phyloP scores from a whole-genome alignment of 2,329 filamentous ascomycete species.

The Aschersonia sp. region DNA sequence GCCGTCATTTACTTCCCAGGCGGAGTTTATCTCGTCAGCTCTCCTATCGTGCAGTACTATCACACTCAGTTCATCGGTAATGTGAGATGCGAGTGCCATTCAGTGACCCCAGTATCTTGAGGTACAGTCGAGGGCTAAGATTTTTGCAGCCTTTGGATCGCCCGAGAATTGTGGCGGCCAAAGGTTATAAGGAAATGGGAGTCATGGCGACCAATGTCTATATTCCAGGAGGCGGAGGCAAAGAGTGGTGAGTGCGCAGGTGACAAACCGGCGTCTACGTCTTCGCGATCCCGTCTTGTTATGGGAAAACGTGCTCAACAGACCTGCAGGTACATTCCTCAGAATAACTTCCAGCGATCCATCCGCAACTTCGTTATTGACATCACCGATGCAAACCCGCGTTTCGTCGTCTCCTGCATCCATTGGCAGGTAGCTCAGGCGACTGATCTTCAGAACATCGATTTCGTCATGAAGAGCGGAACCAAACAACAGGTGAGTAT shows the following conservation, averaged over 20 bases:
- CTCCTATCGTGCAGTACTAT: constrained; percentile 46
- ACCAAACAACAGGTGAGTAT: background rate
- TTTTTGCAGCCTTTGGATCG: background rate
- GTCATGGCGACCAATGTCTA: constrained; percentile 34
- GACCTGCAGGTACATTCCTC: constrained; percentile 11
- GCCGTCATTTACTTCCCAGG: constrained; percentile 15
- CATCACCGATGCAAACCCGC: constrained; percentile 7
- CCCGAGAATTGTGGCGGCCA: constrained; percentile 37
- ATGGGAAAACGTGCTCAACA: background rate
- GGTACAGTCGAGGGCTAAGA: background rate
- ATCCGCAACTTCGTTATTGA: constrained; percentile 54
- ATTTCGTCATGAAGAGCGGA: constrained; percentile 15
- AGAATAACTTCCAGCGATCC: constrained; percentile 50
- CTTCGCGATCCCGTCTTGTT: background rate
- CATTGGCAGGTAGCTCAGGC: constrained; percentile 48
- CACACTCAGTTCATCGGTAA: constrained; percentile 41
- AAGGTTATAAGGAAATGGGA: constrained; percentile 38
- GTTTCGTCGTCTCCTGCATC: background rate
- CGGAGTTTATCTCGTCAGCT: constrained; percentile 43
- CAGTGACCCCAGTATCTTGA: background rate
- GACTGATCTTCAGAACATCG: constrained; percentile 34
- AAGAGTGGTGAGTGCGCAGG: background rate
- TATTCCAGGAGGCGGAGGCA: background rate
- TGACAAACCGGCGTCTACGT: no score
- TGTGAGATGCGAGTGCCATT: constrained; percentile 1